Base-by-base conservation (phyloP, 148 eudicot species). In the Vaccinium macrocarpon region DNA sequence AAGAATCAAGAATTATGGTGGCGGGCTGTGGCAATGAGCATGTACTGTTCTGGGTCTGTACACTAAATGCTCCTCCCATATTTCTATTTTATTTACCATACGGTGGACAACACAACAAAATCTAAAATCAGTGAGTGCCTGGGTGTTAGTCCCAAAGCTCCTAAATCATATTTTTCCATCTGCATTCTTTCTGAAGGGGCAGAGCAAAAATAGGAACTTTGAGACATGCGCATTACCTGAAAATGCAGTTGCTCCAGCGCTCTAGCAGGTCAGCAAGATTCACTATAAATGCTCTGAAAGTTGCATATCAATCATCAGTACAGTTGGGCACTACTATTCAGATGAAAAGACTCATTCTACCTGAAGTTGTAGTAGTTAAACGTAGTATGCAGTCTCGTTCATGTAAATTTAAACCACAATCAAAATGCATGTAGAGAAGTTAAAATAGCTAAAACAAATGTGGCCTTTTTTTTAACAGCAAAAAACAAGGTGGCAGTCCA, bases 181-280 rank as follows among this genome's bases (percentile, higher is more conserved):
- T 42, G 46, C 46, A 42, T 42, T 42, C 23, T 29, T 29, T 82
- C 64, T 50, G 29, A 32, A 27, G 49, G 49, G 25, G 72, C 11
- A 82, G 42, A 81, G 46, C 61, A 48, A 27, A 21, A 82, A 50
- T 57, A 29, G 56, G 25, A 81, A 78, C 19, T 78, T 13, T 79
- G 27, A 18, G 76, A 80, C 8, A 80, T 42, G 84, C 64, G 78
- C 66, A 87, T 85, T 91, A 96, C 99, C 95, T 95, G 92, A 96
- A 96, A 88, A 89, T 86, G 87, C 94, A 86, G 82, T 96, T 96
- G 94, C 99, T 95, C 98, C 98, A 96, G 55, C 95, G 97, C 92
- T 96, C 99, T 79, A 96, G 90, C 99, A 96, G 91, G 89, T 96
- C 99, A 88, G 94, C 99, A 79, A 96, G 88, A 88, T 96, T 96